A percentile compares a stretch with the other conserved stretches of the same genome.
Evolutionary conservation across 495 filamentous ascomycete genomes (phyloP).

Genomic region (Aspergillus ostianus): DNA sequence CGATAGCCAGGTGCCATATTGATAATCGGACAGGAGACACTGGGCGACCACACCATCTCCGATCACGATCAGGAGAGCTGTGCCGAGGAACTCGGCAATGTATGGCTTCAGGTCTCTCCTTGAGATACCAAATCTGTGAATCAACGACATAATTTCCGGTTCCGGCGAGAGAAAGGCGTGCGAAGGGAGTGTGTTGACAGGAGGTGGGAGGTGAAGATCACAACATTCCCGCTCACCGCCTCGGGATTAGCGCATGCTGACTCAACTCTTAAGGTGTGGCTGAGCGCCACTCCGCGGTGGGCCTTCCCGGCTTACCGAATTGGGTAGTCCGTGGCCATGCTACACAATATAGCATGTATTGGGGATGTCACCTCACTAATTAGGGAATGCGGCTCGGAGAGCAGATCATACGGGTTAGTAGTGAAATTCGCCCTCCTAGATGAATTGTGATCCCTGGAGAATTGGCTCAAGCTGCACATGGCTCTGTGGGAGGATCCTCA

Average conservation of each 20-base stretch:
- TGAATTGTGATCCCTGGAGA: too few relatives aligned
- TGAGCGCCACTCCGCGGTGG: background rate
- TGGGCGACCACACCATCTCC: constrained; percentile 40
- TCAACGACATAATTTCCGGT: background rate
- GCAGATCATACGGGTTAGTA: too few relatives aligned
- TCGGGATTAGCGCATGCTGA: background rate
- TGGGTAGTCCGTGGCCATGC: background rate
- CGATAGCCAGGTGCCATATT: constrained; percentile 39
- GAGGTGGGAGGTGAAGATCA: background rate
- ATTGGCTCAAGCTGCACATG: too few relatives aligned
- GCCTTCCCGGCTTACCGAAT: background rate
- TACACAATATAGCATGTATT: too few relatives aligned
- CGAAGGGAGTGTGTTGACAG: background rate
- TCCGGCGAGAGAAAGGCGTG: background rate
- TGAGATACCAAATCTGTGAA: constrained; percentile 20
- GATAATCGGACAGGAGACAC: constrained; percentile 34
- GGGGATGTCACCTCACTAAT: too few relatives aligned
- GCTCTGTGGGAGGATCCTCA: too few relatives aligned
- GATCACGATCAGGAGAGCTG: constrained; percentile 35
- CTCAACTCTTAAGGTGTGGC: background rate
- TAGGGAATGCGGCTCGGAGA: too few relatives aligned
- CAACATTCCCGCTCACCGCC: background rate
- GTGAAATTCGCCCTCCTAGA: too few relatives aligned
- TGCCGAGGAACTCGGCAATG: constrained; percentile 36
- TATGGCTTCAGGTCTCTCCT: constrained; percentile 31